phyloP scores from a whole-genome alignment of 495 filamentous ascomycete genomes.

The Niebla homalea region DNA sequence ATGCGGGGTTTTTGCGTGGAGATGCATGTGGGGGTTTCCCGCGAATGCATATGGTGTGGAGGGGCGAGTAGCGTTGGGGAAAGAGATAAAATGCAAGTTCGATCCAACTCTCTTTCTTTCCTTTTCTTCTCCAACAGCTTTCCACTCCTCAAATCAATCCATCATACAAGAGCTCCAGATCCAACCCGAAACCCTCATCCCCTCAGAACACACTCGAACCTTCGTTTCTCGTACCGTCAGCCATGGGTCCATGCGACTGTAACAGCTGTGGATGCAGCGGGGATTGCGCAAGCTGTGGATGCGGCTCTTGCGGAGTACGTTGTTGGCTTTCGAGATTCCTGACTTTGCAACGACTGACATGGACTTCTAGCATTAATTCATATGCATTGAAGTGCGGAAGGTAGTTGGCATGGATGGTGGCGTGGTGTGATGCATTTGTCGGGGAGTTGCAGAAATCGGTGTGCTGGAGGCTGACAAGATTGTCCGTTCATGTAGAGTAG shows the following conservation, averaged over 20 bases:
- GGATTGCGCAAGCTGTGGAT: conserved; percentile 12
- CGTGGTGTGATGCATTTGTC: background rate
- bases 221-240: background rate
- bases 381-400: background rate
- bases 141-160: background rate
- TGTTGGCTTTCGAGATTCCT: background rate
- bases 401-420: background rate
- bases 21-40: background rate
- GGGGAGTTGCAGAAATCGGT: too few species aligned
- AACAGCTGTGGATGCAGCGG: conserved; percentile 5
- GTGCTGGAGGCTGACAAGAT: background rate
- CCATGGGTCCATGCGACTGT: conserved; percentile 12
- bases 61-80: background rate
- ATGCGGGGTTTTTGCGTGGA: conserved; percentile 1
- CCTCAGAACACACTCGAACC: too few species aligned
- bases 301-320: conserved; percentile 14
- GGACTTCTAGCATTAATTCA: background rate
- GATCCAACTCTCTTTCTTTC: background rate
- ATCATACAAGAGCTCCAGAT: background rate
- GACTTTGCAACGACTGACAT: too few species aligned
- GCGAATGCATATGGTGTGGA: background rate
- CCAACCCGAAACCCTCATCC: background rate
- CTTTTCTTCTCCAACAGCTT: background rate
- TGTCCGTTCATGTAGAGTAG: too few species aligned
- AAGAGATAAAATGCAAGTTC: background rate